These are phyloP conservation scores for Cercospora nicotianae DNA, from an alignment of 2,329 filamentous ascomycete genomes.

Conservation along the genomic window DNA sequence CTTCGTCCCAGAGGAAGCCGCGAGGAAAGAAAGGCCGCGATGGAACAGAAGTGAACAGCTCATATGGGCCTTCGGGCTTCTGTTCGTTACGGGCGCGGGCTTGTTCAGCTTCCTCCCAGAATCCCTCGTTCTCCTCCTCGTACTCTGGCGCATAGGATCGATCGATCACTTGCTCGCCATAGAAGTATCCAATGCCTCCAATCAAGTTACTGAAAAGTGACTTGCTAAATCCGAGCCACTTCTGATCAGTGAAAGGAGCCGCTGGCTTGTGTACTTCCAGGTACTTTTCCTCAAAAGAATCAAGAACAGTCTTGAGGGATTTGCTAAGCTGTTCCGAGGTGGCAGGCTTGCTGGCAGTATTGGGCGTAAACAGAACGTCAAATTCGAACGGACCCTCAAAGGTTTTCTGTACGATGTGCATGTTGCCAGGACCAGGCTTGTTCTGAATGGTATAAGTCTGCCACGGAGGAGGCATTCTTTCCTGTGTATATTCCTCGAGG, in stretches of 20 bases:
- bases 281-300: constrained; percentile 74
- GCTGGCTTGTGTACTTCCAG: constrained; percentile 69
- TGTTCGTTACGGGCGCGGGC: constrained; percentile 70
- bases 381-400: constrained; percentile 91
- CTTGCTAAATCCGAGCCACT: constrained; percentile 77
- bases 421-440: constrained; percentile 68
- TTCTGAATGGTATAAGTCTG: constrained; percentile 80
- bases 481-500: constrained; percentile 59
- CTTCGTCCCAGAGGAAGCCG: constrained; percentile 97
- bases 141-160: constrained; percentile 90
- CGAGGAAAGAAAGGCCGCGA: constrained; percentile 94
- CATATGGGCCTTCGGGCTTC: constrained; percentile 74
- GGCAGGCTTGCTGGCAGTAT: constrained; percentile 49
- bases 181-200: constrained; percentile 93
- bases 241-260: constrained; percentile 69
- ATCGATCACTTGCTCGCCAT: constrained; percentile 84
- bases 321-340: constrained; percentile 63
- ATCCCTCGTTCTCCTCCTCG: constrained; percentile 90
- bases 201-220: constrained; percentile 92
- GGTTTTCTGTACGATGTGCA: constrained; percentile 86
- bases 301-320: constrained; percentile 65
- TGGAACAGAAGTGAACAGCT: constrained; percentile 87
- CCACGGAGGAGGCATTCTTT: constrained; percentile 76
- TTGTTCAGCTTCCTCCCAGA: constrained; percentile 88
- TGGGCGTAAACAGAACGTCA: constrained; percentile 85